Conservation (phyloP, 768 basidiomycete genomes). For the Mycena belliarum region DNA sequence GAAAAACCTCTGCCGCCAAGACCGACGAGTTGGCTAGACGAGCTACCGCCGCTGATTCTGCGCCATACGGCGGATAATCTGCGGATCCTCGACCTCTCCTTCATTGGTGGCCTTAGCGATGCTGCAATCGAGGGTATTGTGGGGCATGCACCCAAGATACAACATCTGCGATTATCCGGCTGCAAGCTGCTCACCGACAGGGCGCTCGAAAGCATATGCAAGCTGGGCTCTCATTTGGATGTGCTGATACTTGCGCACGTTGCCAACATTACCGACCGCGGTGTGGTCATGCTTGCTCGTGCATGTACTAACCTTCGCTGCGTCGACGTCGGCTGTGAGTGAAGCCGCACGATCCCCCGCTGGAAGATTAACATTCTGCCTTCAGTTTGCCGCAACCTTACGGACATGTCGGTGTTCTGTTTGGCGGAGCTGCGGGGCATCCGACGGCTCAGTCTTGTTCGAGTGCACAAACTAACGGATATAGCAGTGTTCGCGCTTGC, state of each 20-base stretch:
- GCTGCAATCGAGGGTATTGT: constrained; percentile 75
- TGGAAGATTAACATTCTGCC: constrained; percentile 11
- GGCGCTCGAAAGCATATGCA: constrained; percentile 65
- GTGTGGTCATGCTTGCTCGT: constrained; percentile 66
- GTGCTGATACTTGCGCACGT: constrained; percentile 82
- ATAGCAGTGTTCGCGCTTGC: constrained; percentile 77
- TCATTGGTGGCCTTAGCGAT: constrained; percentile 71
- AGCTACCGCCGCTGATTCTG: constrained; percentile 62
- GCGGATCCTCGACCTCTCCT: constrained; percentile 76
- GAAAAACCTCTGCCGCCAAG: constrained; percentile 59
- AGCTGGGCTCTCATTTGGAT: constrained; percentile 75
- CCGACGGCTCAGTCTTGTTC: constrained; percentile 76
- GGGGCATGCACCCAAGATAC: constrained; percentile 72
- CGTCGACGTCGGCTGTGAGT: constrained; percentile 86
- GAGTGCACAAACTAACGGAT: constrained; percentile 83
- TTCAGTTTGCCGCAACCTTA: constrained; percentile 78
- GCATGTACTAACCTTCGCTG: constrained; percentile 74
- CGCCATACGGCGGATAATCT: constrained; percentile 71
- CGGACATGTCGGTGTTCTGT: constrained; percentile 84
- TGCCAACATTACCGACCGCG: constrained; percentile 75
- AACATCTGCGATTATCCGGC: constrained; percentile 75
- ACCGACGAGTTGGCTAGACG: constrained; percentile 61
- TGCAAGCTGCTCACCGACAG: constrained; percentile 76
- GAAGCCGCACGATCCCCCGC: not conserved
- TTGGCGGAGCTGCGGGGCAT: constrained; percentile 69